Evolutionary conservation across 2,329 filamentous ascomycete genomes (phyloP).

Genomic region (Alternaria rosae): DNA sequence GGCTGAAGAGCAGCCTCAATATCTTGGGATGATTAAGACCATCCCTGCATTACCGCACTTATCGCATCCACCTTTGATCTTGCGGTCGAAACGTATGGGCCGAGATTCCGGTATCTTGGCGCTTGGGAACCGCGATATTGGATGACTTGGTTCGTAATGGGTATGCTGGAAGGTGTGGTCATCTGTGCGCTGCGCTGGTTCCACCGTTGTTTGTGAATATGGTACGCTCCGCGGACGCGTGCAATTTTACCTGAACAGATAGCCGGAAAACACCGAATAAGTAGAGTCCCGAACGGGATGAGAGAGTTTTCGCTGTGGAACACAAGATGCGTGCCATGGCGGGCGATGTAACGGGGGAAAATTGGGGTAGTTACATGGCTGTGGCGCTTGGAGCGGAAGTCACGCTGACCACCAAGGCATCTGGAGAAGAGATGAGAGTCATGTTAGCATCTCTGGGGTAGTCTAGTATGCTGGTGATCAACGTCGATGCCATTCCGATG

Average conservation of each 20-base stretch:
- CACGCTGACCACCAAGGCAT: not conserved
- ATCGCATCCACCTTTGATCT: not conserved
- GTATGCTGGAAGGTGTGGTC: not conserved
- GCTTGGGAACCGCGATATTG: not conserved
- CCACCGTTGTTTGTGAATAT: not conserved
- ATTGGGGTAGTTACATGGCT: not conserved
- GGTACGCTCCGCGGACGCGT: not conserved
- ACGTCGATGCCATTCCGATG: not conserved
- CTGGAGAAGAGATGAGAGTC: not conserved
- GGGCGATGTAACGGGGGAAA: not conserved
- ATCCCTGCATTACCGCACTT: not conserved
- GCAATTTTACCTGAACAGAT: not conserved
- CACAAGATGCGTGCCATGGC: not conserved
- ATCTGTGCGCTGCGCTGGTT: not conserved
- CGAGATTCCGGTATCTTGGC: slow-evolving; percentile 1
- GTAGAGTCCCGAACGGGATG: not conserved
- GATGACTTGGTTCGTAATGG: not conserved
- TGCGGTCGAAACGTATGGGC: not conserved
- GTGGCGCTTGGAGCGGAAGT: slow-evolving; percentile 1
- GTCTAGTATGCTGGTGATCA: not conserved
- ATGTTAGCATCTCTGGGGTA: not conserved
- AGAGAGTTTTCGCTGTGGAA: not conserved
- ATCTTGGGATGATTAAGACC: not conserved
- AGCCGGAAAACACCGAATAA: not conserved
- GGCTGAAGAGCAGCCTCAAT: not conserved